Base-by-base conservation (phyloP, 305 asterid species). In the Plantago rigida region DNA sequence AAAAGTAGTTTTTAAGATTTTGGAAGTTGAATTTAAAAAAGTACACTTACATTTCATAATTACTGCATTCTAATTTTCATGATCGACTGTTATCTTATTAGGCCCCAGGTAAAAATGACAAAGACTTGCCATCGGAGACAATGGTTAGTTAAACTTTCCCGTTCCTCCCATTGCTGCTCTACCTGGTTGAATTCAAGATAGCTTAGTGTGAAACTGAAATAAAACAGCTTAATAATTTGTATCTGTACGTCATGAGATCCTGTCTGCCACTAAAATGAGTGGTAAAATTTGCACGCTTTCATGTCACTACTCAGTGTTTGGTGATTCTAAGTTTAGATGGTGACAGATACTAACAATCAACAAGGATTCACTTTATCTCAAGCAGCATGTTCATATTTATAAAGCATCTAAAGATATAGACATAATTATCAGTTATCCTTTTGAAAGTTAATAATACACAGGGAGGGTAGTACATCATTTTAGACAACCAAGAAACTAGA, bases 21-120 rank as follows among this genome's bases (percentile, higher is more conserved):
- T 62, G 3, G 7, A 15, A 13, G 13, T 42, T 60, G 13, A 53
- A 11, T 50, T 62, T 22, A 49, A 36, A 47, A 42, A 54, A 9
- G 17, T 54, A 28, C 44, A 54, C 15, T 47, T 46, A 13, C 51
- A 0, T 10, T 57, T 11, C 49, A 4, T 62, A 50, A 61, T 47
- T 59, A 17, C 11, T 4, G 41, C 42, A 11, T 65, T 60, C 42
- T 55, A 34, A 54, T 68, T 41, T 42, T 24, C 14, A 47, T 63
- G 47, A 56, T 71, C 47, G 53, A 53, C 39, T 61, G 26, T 71
- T 56, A 76, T 67, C 47, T 56, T 34, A 51, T 73, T 70, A 91
- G 98, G 92, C 94, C 39, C 98, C 96, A 31, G 98, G 96, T 57
- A 91, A 91, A 77, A 88, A 69, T 77, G 98, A 91, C 72, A 91